Evolutionary conservation across 106 monocot genomes (phyloP), one percentile per base, ranked within the genome.

Genomic region (Acanthochlamys bracteata): DNA sequence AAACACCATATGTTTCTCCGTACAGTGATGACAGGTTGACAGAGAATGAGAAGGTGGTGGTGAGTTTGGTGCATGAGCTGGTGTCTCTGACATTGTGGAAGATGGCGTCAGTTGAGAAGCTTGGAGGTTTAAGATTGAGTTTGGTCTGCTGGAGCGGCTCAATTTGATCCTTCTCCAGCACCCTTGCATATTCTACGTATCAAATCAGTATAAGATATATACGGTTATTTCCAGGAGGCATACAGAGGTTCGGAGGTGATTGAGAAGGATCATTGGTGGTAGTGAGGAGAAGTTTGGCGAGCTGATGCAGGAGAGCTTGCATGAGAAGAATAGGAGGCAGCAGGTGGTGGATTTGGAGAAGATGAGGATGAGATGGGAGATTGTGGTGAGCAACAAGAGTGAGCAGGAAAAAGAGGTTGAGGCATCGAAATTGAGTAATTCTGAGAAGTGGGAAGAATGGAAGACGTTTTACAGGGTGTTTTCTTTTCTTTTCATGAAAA

Each of bases 111-210:
- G 85, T 98, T 41, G 42, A 72, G 71, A 98, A 98, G 72, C 65
- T 98, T 73, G 88, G 59, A 84, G 85, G 33, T 91, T 98, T 39
- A 82, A 69, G 59, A 74, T 74, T 71, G 96, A 98, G 63, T 98
- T 98, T 27, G 80, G 83, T 7, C 65, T 98, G 71, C 91, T 88
- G 15, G 80, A 85, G 65, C 69, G 67, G 52, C 55, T 85, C 55
- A 85, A 81, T 24, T 7, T 43, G 4, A 20, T 98, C 70, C 74
- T 98, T 54, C 74, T 91, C 23, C 75, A 80, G 67, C 85, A 91
- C 71, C 96, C 96, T 11, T 80, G 91, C 64, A 76, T 98, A 12
- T 98, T 98, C 73, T 98, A 98, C 53, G 96, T 98, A 20, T 95
- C 94, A 17, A 95, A 95, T 41, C 43, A 76, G 69, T 98, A 98